Evolutionary conservation across 75 land plant species (phyloP).

Genomic region (Picea glauca): DNA sequence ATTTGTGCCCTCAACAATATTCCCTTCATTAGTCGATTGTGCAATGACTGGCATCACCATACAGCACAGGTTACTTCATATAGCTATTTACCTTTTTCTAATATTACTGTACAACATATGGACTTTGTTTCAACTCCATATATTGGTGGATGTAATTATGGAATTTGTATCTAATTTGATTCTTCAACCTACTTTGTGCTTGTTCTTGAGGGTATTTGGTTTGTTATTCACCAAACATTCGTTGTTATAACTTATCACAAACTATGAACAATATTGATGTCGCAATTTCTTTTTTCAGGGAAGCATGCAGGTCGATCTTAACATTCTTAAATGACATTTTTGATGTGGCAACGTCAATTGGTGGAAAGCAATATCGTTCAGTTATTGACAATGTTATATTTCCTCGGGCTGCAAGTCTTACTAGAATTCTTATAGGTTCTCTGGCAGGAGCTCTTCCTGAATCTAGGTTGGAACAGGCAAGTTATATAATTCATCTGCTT

Average conservation of each 20-base stretch:
- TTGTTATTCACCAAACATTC: neutral
- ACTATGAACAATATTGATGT: neutral
- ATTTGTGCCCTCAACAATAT: constrained; percentile 68
- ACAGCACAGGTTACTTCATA: constrained; percentile 71
- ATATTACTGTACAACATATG: too few relatives aligned
- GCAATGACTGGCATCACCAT: constrained; percentile 89
- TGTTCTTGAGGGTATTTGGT: neutral
- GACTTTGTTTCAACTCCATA: neutral
- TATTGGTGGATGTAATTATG: neutral
- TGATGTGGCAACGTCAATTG: constrained; percentile 55
- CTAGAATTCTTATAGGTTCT: constrained; percentile 80
- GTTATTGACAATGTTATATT: constrained; percentile 65
- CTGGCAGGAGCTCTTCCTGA: constrained; percentile 95
- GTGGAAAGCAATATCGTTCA: constrained; percentile 49
- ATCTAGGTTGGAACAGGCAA: constrained; percentile 82
- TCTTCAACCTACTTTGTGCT: neutral
- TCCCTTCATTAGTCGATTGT: constrained; percentile 80
- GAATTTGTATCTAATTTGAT: neutral
- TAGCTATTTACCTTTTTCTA: neutral
- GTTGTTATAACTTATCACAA: neutral
- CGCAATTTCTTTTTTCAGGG: constrained; percentile 47
- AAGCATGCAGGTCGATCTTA: constrained; percentile 93
- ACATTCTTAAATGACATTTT: constrained; percentile 80
- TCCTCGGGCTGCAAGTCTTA: constrained; percentile 75
- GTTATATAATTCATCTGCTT: neutral